Percentiles rank a stretch among this genome's conserved stretches.
These are phyloP conservation scores for Monotropa hypopitys DNA, from an alignment of 179 eudicot species.

Conservation along the genomic window DNA sequence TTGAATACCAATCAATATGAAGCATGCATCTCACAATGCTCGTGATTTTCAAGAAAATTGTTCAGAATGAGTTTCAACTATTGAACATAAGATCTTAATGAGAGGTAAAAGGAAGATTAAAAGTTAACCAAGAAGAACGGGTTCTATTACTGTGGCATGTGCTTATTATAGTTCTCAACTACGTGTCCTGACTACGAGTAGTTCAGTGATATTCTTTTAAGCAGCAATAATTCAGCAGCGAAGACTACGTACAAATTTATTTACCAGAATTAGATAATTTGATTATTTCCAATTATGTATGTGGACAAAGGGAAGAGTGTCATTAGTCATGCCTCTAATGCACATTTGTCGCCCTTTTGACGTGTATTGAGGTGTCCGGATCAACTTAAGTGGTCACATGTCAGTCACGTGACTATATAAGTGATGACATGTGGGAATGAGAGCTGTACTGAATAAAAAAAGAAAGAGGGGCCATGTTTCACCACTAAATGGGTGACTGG, in stretches of 20 bases:
- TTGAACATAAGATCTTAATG: neutral
- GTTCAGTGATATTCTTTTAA: neutral
- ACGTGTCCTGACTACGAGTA: neutral
- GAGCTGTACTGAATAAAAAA: neutral
- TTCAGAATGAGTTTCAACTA: neutral
- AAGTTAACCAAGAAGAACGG: neutral
- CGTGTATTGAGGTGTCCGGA: neutral
- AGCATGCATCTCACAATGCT: neutral
- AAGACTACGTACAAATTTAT: neutral
- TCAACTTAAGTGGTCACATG: neutral
- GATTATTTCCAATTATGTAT: neutral
- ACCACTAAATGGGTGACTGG: neutral
- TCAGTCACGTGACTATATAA: neutral
- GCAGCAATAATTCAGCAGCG: neutral
- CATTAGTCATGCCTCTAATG: neutral
- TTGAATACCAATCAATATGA: slow-evolving; percentile 4
- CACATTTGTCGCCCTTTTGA: neutral
- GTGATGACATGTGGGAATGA: neutral
- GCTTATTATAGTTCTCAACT: neutral
- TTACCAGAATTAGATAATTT: neutral
- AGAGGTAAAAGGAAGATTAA: neutral
- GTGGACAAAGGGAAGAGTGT: neutral
- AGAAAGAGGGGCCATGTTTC: neutral
- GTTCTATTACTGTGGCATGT: neutral
- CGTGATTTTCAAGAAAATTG: neutral